phyloP scores from a whole-genome alignment of 2,329 filamentous ascomycete species.

The Beauveria pseudobassiana region DNA sequence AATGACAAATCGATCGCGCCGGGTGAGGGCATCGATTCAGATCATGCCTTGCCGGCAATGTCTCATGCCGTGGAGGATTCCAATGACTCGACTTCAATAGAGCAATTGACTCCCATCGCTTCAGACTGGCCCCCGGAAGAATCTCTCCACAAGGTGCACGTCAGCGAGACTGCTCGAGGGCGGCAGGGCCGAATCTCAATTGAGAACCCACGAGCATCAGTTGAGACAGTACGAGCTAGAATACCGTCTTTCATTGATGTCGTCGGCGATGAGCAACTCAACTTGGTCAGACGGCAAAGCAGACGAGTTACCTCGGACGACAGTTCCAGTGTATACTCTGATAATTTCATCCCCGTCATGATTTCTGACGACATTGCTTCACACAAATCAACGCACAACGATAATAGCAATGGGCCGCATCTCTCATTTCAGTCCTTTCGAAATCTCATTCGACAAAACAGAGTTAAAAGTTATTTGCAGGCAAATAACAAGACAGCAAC shows the following conservation, averaged over 20 bases:
- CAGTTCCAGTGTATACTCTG: slow-evolving; percentile 24
- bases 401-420: slow-evolving; percentile 4
- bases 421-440: slow-evolving; percentile 8
- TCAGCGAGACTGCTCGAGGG: background rate
- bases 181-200: background rate
- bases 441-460: slow-evolving; percentile 12
- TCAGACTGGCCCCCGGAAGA: slow-evolving; percentile 12
- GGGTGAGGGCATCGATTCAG: background rate
- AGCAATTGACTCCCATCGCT: background rate
- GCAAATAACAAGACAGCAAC: background rate
- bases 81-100: background rate
- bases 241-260: slow-evolving; percentile 1
- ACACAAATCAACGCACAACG: slow-evolving; percentile 12
- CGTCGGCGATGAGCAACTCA: slow-evolving; percentile 2
- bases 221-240: background rate
- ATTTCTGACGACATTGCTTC: slow-evolving; percentile 12
- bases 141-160: background rate
- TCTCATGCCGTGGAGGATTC: background rate
- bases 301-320: slow-evolving; percentile 18
- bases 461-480: background rate
- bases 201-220: background rate
- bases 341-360: slow-evolving; percentile 37
- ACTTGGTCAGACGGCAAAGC: background rate
- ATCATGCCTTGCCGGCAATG: slow-evolving; percentile 10
- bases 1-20: background rate